Evolutionary conservation across 306 rosid genomes (phyloP).

Genomic region (Rosa lucieae): DNA sequence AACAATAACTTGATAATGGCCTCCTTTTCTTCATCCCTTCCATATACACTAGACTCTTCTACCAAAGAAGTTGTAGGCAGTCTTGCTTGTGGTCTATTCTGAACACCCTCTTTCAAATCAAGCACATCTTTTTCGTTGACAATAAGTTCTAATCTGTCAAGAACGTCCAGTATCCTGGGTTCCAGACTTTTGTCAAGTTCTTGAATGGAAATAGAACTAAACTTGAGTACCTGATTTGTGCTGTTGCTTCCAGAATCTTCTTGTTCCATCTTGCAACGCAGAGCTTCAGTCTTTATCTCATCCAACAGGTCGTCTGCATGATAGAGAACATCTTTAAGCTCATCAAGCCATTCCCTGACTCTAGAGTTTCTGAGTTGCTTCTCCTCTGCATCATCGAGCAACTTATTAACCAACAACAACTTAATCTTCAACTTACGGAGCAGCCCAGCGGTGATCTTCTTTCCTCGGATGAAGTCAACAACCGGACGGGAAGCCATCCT

Average conservation of each 20-base stretch:
- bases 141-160: not conserved
- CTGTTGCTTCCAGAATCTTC: not conserved
- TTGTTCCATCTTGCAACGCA: not conserved
- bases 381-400: conserved; percentile 39
- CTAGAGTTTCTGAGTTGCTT: conserved; percentile 18
- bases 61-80: not conserved
- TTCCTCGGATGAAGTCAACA: not conserved
- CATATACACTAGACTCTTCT: not conserved
- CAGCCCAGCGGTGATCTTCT: not conserved
- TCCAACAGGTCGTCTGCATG: conserved; percentile 33
- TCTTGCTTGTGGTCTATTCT: not conserved
- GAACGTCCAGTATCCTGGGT: not conserved
- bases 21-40: not conserved
- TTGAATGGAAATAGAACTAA: not conserved
- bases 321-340: conserved; percentile 4
- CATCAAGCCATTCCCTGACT: conserved; percentile 27
- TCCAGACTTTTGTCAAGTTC: not conserved
- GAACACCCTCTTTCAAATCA: not conserved
- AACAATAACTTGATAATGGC: not conserved
- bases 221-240: not conserved
- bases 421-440: conserved; percentile 14
- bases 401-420: conserved; percentile 12
- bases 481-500: conserved; percentile 26
- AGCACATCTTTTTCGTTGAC: not conserved
- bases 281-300: conserved; percentile 28